Percentiles rank a stretch among this genome's conserved stretches.
phyloP scores from a whole-genome alignment of 208 protist species.

The Strigomonas culicis region DNA sequence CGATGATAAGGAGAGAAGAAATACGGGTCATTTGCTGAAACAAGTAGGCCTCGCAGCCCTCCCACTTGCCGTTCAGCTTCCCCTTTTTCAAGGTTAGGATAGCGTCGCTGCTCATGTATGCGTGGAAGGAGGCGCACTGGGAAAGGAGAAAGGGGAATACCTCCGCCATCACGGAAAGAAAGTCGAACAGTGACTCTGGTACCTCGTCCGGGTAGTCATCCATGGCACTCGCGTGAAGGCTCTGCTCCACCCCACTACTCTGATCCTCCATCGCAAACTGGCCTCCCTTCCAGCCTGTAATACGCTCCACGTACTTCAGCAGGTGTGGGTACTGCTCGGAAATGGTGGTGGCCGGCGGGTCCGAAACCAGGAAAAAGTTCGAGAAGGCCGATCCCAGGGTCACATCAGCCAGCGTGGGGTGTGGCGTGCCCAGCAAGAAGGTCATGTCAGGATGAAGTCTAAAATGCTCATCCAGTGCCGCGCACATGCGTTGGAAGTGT shows the following conservation, averaged over 20 bases:
- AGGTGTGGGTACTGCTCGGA: constrained; percentile 63
- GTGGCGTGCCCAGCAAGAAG: constrained; percentile 78
- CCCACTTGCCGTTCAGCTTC: constrained; percentile 54
- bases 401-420: constrained; percentile 82
- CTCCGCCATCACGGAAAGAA: constrained; percentile 69
- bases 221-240: not conserved
- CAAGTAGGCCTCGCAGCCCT: constrained; percentile 76
- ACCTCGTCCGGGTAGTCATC: constrained; percentile 63
- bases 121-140: constrained; percentile 76
- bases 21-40: constrained; percentile 62
- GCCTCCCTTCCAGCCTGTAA: constrained; percentile 72
- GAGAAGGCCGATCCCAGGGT: constrained; percentile 74
- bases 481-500: constrained; percentile 78
- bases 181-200: constrained; percentile 56
- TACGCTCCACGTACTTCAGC: constrained; percentile 62
- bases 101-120: constrained; percentile 72
- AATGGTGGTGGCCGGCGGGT: constrained; percentile 62
- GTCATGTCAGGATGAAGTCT: constrained; percentile 20
- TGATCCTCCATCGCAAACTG: not conserved
- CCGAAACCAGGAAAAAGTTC: constrained; percentile 70
- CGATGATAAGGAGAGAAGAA: constrained; percentile 86
- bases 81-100: constrained; percentile 45
- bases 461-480: constrained; percentile 69
- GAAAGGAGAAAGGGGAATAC: constrained; percentile 86
- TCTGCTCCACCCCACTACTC: not conserved